Base-by-base conservation (phyloP, 192 early-diverging fungal genomes). In the Backusella macrospora region DNA sequence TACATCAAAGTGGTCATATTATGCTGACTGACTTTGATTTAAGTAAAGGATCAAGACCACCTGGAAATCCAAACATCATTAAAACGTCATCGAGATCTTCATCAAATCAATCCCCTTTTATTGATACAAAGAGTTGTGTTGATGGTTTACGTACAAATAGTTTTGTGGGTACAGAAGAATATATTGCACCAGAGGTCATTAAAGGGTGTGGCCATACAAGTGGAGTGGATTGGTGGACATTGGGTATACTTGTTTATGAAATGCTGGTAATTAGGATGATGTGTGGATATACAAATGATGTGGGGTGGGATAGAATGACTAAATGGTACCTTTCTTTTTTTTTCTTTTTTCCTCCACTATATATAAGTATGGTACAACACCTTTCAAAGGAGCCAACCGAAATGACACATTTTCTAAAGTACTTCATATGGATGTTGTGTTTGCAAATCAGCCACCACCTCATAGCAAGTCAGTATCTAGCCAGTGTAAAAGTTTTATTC, bases 1-100 rank as follows among this genome's bases (percentile, higher is more conserved):
- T 99, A 65, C 96, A 98, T 79, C 90, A 94, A 69, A 96, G 89
- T 40, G 98, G 98, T 6, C 98, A 99, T 82, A 98, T 99, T 74
- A 98, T 97, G 96, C 86, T 99, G 73, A 94, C 95, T 14, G 98
- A 99, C 76, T 99, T 99, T 86, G 98, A 98, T 82, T 89, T 99
- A 16, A 96, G 95, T 8, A 99, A 99, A 87, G 95, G 95, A 71
- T 95, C 95, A 2, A 84, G 85, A 49, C 90, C 92, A 44, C 90
- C 94, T 3, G 93, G 91, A n/a, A 89, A 90, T 26, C 92, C 94
- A 6, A 81, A 76, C 10, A 80, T 94, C 12, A 83, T 93, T 15
- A 89, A 88, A 68, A 52, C 49, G 1, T 43, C 42, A 23, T 85
- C 82, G 46, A 81, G 80, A 47, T 84, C n/a, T n/a, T n/a, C 83